Percentiles rank a stretch among this genome's conserved stretches.
Conservation (phyloP, 1,139 yeast genomes). For the Suhomyces panamericanus region DNA sequence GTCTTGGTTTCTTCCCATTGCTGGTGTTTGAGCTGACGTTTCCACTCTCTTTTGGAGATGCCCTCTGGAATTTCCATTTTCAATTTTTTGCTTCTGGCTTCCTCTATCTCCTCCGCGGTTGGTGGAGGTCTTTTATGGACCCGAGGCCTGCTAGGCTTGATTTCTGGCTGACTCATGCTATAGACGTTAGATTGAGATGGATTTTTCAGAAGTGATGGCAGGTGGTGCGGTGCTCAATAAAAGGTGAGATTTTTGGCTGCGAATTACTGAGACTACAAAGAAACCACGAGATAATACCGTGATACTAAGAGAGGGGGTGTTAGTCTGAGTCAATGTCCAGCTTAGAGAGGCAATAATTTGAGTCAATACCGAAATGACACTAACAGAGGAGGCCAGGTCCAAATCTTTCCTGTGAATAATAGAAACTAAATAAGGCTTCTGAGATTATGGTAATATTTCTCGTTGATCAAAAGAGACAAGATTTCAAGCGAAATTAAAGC, state of each 20-base stretch:
- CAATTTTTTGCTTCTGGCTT: conserved; percentile 15
- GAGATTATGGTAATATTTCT: too few relatives aligned
- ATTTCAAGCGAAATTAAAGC: too few relatives aligned
- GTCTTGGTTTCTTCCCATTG: conserved; percentile 67
- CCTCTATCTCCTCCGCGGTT: conserved; percentile 19
- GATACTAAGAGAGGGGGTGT: too few relatives aligned
- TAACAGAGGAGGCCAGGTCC: too few relatives aligned
- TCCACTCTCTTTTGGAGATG: conserved; percentile 83
- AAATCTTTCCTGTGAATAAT: too few relatives aligned
- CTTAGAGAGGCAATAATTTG: too few relatives aligned
- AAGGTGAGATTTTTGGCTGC: background rate
- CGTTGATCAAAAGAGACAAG: too few relatives aligned
- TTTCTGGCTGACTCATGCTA: conserved; percentile 1
- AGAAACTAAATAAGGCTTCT: too few relatives aligned
- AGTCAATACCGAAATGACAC: too few relatives aligned
- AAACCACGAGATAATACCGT: too few relatives aligned
- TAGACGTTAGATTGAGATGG: background rate
- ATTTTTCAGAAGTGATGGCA: conserved; percentile 3
- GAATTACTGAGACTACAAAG: too few relatives aligned
- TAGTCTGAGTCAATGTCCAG: too few relatives aligned
- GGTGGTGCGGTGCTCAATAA: conserved; percentile 6
- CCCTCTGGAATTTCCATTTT: conserved; percentile 64
- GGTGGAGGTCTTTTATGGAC: conserved; percentile 13
- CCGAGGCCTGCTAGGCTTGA: conserved; percentile 1
- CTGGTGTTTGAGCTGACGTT: conserved; percentile 59